Conservation (phyloP, 345 rosid species). For the Diplotaxis tenuifolia region DNA sequence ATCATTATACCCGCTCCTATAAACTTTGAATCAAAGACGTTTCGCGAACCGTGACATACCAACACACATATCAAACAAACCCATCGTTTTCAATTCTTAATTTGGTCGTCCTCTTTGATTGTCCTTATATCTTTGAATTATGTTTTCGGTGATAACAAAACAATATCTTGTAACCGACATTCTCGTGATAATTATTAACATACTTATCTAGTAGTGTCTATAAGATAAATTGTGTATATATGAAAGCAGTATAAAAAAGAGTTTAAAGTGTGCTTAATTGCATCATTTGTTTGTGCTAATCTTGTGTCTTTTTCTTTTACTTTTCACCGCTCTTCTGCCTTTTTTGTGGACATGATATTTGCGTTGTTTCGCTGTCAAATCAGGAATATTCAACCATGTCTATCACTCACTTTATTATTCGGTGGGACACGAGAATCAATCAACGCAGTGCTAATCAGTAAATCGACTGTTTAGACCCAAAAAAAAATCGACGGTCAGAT, state of each 20-base stretch:
- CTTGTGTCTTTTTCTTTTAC: not conserved
- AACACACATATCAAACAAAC: conserved; percentile 15
- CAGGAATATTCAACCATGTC: conserved; percentile 20
- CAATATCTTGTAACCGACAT: conserved; percentile 18
- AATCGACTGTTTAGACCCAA: too few species aligned
- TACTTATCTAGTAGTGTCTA: not conserved
- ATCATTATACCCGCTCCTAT: not conserved
- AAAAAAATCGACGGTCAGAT: too few species aligned
- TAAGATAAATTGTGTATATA: too few species aligned
- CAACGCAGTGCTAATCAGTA: not conserved
- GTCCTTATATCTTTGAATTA: conserved; percentile 6
- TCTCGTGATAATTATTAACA: not conserved
- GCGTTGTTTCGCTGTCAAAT: conserved; percentile 18
- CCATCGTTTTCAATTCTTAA: not conserved
- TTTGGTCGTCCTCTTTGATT: conserved; percentile 11
- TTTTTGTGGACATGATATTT: not conserved
- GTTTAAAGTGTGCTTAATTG: not conserved
- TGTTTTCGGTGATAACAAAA: conserved; percentile 1
- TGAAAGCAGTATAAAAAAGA: too few species aligned
- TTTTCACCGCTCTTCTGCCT: conserved; percentile 5
- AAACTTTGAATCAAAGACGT: not conserved
- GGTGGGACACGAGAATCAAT: conserved; percentile 23
- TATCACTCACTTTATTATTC: not conserved
- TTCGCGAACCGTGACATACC: conserved; percentile 22
- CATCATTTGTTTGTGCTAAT: not conserved